Evolutionary conservation across 768 basidiomycete genomes (phyloP), one percentile per base, ranked within the genome.

Genomic region (Lactarius hengduanensis): DNA sequence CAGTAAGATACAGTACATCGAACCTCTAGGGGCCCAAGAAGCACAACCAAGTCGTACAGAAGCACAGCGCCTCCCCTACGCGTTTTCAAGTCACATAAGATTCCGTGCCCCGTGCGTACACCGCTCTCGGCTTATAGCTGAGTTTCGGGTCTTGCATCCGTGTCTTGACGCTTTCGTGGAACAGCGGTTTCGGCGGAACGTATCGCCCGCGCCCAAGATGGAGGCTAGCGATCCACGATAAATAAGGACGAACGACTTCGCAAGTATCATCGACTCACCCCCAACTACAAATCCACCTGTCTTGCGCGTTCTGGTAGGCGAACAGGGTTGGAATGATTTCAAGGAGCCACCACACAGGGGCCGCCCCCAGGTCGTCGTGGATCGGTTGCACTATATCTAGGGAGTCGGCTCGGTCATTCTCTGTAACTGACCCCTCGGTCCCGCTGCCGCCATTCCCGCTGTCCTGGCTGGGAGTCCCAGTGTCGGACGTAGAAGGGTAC

Each of bases 81-180:
- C 28, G 28, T 28, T 20, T 32, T 76, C 69, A 80, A 15, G 74
- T 69, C 20, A 82, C 80, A 69, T 86, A 90, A 0, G 72, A 72
- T 72, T 85, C 83, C 4, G 79, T 80, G 0, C 83, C 80, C 4
- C 72, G 66, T 34, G 69, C 73, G 80, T 83, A 90, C 50, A 62
- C 72, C 43, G 89, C 89, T 41, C 77, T 79, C 10, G 90, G 90
- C 53, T 72, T 79, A 74, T 92, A 91, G 22, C 80, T 79, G 62
- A 86, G 73, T 4, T 71, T 70, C 61, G 75, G 20, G 67, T 81
- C 78, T 18, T 78, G 74, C 78, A 86, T 86, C 53, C 90, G 82
- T 67, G 81, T 73, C 75, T 82, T 80, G 38, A 92, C 91, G 9
- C 84, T 85, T 47, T 78, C 71, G 70, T 92, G 90, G 72, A 92